Conservation (phyloP, 2,329 filamentous ascomycete species). For the Paraphoma sp. region DNA sequence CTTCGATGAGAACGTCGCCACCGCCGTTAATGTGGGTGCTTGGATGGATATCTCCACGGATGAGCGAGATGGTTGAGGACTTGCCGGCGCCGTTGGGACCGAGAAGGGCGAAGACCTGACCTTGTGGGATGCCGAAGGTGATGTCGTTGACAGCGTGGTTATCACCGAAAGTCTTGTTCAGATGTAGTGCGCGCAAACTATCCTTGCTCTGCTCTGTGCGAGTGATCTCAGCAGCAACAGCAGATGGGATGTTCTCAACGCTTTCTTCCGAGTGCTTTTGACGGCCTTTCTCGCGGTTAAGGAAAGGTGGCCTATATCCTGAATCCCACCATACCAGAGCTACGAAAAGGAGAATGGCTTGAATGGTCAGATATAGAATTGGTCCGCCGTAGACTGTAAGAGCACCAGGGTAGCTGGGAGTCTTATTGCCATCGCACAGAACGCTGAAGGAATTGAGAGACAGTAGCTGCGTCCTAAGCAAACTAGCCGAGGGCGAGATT, state of each 20-base stretch:
- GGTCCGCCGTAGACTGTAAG: constrained; percentile 82
- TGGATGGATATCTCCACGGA: constrained; percentile 85
- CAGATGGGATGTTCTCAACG: constrained; percentile 55
- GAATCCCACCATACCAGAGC: constrained; percentile 82
- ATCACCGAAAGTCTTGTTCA: constrained; percentile 79
- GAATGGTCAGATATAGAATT: constrained; percentile 80
- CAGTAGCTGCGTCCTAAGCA: constrained; percentile 76
- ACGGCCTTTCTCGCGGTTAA: constrained; percentile 41
- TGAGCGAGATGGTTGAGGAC: constrained; percentile 85
- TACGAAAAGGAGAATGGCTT: constrained; percentile 73
- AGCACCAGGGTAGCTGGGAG: constrained; percentile 72
- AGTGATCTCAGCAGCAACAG: constrained; percentile 69
- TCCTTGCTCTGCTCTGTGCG: constrained; percentile 68
- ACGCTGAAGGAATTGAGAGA: constrained; percentile 84
- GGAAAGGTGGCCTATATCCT: constrained; percentile 66
- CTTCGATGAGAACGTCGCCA: constrained; percentile 84
- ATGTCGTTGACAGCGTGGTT: constrained; percentile 84
- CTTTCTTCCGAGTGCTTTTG: constrained; percentile 53
- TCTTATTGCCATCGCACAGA: constrained; percentile 68
- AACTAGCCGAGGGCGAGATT: constrained; percentile 77
- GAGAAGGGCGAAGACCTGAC: constrained; percentile 86
- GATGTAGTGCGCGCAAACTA: constrained; percentile 78
- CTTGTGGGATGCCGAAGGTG: constrained; percentile 78
- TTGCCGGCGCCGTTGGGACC: constrained; percentile 94
- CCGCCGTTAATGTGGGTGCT: constrained; percentile 61